These are phyloP conservation scores for Venturia effusa DNA, from an alignment of 2,329 filamentous ascomycete species.

Conservation along the genomic window DNA sequence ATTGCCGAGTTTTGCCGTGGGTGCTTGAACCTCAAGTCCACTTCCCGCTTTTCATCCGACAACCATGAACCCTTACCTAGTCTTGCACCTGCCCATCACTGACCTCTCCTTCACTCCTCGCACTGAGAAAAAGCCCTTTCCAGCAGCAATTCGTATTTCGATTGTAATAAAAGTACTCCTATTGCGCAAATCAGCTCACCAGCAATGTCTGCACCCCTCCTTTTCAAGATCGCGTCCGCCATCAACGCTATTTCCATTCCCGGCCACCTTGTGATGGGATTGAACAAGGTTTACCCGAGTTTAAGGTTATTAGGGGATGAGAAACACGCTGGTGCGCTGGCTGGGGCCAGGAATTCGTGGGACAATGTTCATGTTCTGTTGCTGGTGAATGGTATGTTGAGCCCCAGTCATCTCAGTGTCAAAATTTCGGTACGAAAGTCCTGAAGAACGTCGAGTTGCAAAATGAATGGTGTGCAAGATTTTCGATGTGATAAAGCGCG, in stretches of 20 bases:
- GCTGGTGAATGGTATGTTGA: neutral
- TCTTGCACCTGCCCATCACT: neutral
- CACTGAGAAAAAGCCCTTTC: no score
- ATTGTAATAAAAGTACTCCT: no score
- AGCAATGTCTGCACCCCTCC: neutral
- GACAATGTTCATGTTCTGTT: neutral
- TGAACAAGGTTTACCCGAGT: neutral
- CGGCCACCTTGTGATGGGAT: neutral
- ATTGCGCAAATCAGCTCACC: neutral
- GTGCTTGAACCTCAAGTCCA: neutral
- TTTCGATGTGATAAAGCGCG: no score
- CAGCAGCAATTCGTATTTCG: no score
- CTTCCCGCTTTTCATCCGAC: neutral
- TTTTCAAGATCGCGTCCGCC: neutral
- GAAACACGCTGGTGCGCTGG: neutral
- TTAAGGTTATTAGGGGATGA: neutral
- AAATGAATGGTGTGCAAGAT: neutral
- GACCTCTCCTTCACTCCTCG: neutral
- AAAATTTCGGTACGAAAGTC: neutral
- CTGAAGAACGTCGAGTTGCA: neutral
- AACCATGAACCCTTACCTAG: neutral
- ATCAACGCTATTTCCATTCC: neutral
- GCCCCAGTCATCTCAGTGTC: no score
- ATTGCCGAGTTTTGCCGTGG: neutral
- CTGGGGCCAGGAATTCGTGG: neutral